Evolutionary conservation across 352 stramenopile species (phyloP), one percentile per base, ranked within the genome.

Genomic region (Pythium coloratum): DNA sequence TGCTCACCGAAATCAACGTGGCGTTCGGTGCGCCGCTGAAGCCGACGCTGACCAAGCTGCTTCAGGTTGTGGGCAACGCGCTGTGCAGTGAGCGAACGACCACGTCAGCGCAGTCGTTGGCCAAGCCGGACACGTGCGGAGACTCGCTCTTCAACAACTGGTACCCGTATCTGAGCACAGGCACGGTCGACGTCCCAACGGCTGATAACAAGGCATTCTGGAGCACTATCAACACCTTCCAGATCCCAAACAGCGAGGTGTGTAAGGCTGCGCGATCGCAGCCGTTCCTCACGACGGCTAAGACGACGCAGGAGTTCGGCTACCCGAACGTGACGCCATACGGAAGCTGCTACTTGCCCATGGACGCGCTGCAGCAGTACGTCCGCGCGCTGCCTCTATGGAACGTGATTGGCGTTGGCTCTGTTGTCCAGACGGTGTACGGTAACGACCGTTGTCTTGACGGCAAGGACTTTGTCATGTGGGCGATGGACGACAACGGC

Each of bases 281-380:
- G 47, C 36, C 34, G 30, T 58, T 65, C 49, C 14, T n/a, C 47
- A 70, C 64, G 24, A 70, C 56, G 10, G 51, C 44, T 16, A 62
- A 62, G 47, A 24, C 49, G 12, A 55, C 47, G 8, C 47, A 64
- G 57, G 56, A 63, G 34, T 65, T 61, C 44, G 64, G 56, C 7
- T 30, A 34, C 7, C 6, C 18, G 8, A 49, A 40, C 6, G 26
- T 58, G 18, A 16, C 44, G 32, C 54, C 63, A 3, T 69, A 59
- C 47, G 57, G 64, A n/a, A 42, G 54, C 38, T 70, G 64, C 49
- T 61, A 42, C 7, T 32, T 40, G 47, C 57, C 64, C 7, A 61
- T 65, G 56, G 64, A 70, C 8, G 56, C 26, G 20, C 16, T 70
- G 8, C n/a, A 55, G 34, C 55, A 65, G 56, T 70, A 70, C 38